A percentile compares a stretch with the other conserved stretches of the same genome.
These are phyloP conservation scores for Aquilaria yunnanensis DNA, from an alignment of 345 rosid species.

Conservation along the genomic window DNA sequence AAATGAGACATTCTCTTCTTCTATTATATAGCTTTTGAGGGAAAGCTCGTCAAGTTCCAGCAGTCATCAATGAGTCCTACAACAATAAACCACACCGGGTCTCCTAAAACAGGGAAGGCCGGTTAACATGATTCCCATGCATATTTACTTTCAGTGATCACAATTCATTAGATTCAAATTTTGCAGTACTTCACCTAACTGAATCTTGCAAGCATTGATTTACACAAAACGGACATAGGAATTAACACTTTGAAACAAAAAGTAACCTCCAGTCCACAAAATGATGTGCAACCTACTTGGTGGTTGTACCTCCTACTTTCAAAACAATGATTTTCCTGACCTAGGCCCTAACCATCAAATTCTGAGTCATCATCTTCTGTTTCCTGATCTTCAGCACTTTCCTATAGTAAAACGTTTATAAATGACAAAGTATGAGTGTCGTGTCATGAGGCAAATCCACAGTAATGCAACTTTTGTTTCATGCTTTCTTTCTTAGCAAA, in stretches of 20 bases:
- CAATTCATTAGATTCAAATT: too few relatives aligned
- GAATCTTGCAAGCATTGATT: conserved; percentile 9
- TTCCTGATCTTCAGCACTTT: conserved; percentile 55
- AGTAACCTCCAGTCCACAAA: too few relatives aligned
- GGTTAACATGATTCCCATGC: neutral
- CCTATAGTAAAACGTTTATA: conserved; percentile 36
- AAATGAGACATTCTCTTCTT: neutral
- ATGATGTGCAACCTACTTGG: too few relatives aligned
- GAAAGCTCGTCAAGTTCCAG: too few relatives aligned
- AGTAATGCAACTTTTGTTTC: neutral
- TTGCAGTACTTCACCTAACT: too few relatives aligned
- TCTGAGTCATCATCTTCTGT: conserved; percentile 62
- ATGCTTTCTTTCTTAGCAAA: neutral
- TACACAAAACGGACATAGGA: conserved; percentile 23
- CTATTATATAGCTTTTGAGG: too few relatives aligned
- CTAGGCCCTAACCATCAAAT: conserved; percentile 34
- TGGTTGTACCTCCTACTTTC: conserved; percentile 15
- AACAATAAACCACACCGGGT: too few relatives aligned
- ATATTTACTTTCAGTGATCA: neutral
- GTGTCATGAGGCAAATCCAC: neutral
- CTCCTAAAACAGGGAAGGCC: too few relatives aligned
- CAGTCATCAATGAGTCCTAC: too few relatives aligned
- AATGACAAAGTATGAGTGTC: conserved; percentile 1
- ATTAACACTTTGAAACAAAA: conserved; percentile 4
- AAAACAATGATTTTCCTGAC: conserved; percentile 12